phyloP scores from a whole-genome alignment of 208 protist genomes.

The Dictyostelium gargantuum region DNA sequence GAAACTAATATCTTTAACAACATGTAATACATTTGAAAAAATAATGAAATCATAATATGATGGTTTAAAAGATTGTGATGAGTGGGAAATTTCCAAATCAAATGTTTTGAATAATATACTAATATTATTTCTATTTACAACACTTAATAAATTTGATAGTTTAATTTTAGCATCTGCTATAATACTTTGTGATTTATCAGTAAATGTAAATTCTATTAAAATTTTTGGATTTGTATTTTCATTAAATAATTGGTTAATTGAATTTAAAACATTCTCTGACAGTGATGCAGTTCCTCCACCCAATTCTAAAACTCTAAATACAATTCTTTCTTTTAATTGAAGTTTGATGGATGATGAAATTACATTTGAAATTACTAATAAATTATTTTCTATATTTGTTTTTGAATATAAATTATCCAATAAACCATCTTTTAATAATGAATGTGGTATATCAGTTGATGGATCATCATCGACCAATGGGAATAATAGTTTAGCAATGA shows the following conservation, averaged over 20 bases:
- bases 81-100: not conserved
- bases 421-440: too few species aligned
- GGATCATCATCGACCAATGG: not conserved
- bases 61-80: not conserved
- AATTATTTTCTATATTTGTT: not conserved
- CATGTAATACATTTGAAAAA: conserved; percentile 1
- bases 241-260: not conserved
- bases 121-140: not conserved
- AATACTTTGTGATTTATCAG: not conserved
- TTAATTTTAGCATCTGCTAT: not conserved
- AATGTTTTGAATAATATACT: not conserved
- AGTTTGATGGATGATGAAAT: not conserved
- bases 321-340: not conserved
- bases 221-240: not conserved
- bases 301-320: not conserved
- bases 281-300: not conserved
- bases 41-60: not conserved
- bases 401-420: too few species aligned
- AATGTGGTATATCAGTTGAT: too few species aligned
- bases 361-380: not conserved
- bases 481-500: not conserved
- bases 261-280: not conserved
- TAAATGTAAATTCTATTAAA: not conserved
- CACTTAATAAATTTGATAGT: not conserved
- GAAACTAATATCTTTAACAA: not conserved